Evolutionary conservation across 176 grass and related monocot genomes (phyloP).

Genomic region (Carex littledalei): DNA sequence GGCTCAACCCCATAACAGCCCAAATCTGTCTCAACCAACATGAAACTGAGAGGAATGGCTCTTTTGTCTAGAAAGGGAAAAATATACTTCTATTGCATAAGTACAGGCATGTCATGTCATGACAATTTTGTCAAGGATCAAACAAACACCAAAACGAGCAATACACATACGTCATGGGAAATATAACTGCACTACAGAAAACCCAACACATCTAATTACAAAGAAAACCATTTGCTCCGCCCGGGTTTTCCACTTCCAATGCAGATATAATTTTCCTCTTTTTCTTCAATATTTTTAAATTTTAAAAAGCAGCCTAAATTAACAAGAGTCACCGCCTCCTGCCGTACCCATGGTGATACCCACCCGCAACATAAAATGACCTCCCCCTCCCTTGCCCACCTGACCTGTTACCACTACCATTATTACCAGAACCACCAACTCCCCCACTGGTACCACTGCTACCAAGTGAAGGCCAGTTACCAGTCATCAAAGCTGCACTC

Average conservation of each 20-base stretch:
- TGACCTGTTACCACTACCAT: constrained; percentile 43
- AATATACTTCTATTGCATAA: not conserved
- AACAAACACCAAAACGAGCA: not conserved
- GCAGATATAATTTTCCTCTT: not conserved
- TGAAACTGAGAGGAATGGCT: not conserved
- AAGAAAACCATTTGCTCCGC: not conserved
- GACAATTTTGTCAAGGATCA: not conserved
- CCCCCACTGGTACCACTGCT: constrained; percentile 32
- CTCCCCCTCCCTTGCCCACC: constrained; percentile 47
- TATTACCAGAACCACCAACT: constrained; percentile 45
- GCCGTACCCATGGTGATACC: constrained; percentile 81
- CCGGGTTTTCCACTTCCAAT: not conserved
- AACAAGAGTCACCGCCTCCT: constrained; percentile 56
- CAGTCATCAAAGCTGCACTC: constrained; percentile 43
- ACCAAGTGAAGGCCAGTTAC: constrained; percentile 15
- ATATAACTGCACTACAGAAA: not conserved
- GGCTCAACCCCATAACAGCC: not conserved
- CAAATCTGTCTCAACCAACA: not conserved
- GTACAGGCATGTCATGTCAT: not conserved
- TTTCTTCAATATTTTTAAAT: constrained; percentile 4
- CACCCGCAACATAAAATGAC: constrained; percentile 54
- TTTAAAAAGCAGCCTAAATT: not conserved
- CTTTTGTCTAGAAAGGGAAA: not conserved
- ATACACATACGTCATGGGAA: not conserved
- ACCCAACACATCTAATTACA: constrained; percentile 18